Base-by-base conservation (phyloP, 2,329 filamentous ascomycete species). In the Pseudocercospora macadamiae region DNA sequence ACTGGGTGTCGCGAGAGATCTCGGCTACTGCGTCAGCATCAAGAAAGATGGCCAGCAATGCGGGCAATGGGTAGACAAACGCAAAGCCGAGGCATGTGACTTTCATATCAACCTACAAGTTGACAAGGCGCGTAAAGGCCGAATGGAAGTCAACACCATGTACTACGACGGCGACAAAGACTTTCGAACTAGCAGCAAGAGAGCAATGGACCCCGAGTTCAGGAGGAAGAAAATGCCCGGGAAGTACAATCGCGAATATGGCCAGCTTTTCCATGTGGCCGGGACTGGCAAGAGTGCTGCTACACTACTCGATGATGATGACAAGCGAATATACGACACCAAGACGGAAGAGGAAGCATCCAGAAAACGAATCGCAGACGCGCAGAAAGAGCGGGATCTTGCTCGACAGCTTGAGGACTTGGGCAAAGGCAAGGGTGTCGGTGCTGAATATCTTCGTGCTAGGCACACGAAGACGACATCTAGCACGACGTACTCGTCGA, bases 31-130 rank as follows among this genome's bases (percentile, higher is more conserved):
- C 76, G 91, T 93, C 71, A 86, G 87, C 5, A 79, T 91, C 63
- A 91, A 90, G 72, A 93, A 90, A 70, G 91, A 97, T 71, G 93
- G 95, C 36, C 83, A 89, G 57, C 78, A 83, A 47, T 99, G 95
- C 74, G 86, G 84, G 30, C 79, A 84, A 25, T 99, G 95, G 95
- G 82, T 99, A 60, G 93, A 99, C 74, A 86, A 85, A 64, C 86
- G 91, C 54, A 90, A 92, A 68, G 96, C 93, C 0, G 88, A 96
- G 67, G 91, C 89, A 72, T 99, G 95, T 76, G 92, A 96, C 64
- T 99, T 89, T 67, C 95, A 99, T 74, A 86, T 96, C 65, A 92
- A 96, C 67, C 80, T 91, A 23, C 88, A 91, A 23, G 78, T 97
- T 2, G 84, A 87, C 34, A 93, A 90, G 71, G 84, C 86, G 70